A percentile compares a stretch with the other conserved stretches of the same genome.
Evolutionary conservation across 2,329 filamentous ascomycete genomes (phyloP).

Genomic region (Neurospora sp.): DNA sequence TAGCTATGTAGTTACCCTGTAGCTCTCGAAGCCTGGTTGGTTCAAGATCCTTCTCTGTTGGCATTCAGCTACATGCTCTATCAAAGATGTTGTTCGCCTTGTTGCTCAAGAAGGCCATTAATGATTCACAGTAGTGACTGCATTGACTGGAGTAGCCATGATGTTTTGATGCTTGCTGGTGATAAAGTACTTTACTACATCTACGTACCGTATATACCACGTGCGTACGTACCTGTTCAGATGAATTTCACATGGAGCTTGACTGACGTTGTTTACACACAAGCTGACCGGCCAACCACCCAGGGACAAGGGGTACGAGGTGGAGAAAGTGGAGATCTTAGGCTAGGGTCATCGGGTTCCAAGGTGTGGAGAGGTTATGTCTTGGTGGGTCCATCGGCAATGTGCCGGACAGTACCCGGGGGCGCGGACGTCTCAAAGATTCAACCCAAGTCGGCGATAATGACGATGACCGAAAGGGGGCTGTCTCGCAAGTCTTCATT

Average conservation of each 20-base stretch:
- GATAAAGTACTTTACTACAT: background rate
- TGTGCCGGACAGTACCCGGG: background rate
- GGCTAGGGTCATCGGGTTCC: background rate
- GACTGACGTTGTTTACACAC: background rate
- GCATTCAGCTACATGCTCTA: background rate
- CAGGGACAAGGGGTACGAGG: background rate
- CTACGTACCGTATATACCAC: background rate
- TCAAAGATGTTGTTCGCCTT: background rate
- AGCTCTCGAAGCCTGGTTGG: background rate
- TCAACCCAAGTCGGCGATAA: background rate
- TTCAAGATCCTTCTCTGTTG: background rate
- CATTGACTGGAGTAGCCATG: background rate
- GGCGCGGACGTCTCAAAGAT: background rate
- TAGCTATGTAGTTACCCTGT: background rate
- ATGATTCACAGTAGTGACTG: background rate
- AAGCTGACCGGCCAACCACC: background rate
- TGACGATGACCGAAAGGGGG: background rate
- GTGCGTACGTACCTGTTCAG: background rate
- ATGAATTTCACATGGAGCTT: background rate
- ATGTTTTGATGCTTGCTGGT: background rate
- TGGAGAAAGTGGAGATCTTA: background rate
- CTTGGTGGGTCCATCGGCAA: background rate
- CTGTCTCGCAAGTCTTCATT: background rate
- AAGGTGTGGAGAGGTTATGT: background rate
- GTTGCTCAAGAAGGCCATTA: background rate